Evolutionary conservation across 495 filamentous ascomycete species (phyloP).

Genomic region (Talaromyces trachyspermus): DNA sequence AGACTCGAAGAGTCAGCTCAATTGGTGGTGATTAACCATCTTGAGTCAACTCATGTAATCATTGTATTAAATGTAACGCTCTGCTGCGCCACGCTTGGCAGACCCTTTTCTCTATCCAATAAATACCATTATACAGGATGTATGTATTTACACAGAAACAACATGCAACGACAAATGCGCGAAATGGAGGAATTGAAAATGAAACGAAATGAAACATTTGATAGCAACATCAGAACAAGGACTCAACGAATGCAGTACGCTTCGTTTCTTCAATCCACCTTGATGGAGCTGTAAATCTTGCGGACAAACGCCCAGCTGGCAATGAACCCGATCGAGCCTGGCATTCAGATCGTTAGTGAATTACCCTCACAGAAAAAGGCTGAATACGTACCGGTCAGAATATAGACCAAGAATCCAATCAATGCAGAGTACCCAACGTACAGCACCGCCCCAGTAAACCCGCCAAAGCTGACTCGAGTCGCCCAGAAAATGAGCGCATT

Average conservation of each 20-base stretch:
- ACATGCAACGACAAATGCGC: no score
- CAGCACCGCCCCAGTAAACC: slow-evolving; percentile 75
- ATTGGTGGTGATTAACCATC: not conserved
- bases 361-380: not conserved
- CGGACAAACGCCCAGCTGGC: slow-evolving; percentile 88
- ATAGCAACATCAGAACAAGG: no score
- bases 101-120: no score
- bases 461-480: slow-evolving; percentile 74
- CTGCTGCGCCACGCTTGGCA: slow-evolving; percentile 6
- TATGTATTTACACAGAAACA: no score
- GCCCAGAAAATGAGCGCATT: slow-evolving; percentile 86
- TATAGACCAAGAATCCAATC: slow-evolving; percentile 84
- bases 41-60: not conserved
- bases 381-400: slow-evolving; percentile 72
- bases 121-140: no score
- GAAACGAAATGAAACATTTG: no score
- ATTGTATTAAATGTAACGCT: not conserved
- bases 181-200: no score
- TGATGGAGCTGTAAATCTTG: slow-evolving; percentile 92
- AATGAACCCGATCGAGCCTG: slow-evolving; percentile 93
- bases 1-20: not conserved
- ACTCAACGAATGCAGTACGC: no score
- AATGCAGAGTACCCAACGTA: slow-evolving; percentile 90
- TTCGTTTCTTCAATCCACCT: slow-evolving; percentile 75
- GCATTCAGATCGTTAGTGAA: not conserved